Conservation (phyloP, 2,329 filamentous ascomycete genomes). For the Colletotrichum costaricense region DNA sequence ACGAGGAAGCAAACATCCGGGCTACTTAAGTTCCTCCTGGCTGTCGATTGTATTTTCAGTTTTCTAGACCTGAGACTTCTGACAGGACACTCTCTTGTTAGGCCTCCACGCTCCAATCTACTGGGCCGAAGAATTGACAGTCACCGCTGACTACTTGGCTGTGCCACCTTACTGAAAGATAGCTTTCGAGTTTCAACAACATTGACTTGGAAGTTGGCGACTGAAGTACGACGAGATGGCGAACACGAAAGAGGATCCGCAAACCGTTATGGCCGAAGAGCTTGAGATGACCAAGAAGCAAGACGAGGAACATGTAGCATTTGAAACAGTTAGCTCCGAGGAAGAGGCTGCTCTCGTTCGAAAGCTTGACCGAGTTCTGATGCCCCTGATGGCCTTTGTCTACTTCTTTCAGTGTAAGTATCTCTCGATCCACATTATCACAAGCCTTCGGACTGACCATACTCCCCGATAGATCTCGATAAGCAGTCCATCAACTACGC, state of each 20-base stretch:
- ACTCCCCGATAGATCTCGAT: conserved; percentile 28
- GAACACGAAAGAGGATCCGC: neutral
- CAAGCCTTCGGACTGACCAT: neutral
- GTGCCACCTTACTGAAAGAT: no score
- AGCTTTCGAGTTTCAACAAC: no score
- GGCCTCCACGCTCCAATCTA: no score
- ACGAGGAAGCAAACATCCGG: no score
- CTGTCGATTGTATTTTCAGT: no score
- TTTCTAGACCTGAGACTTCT: no score
- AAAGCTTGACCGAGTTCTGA: conserved; percentile 35
- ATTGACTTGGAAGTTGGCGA: no score
- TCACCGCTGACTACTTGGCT: no score
- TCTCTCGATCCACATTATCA: no score
- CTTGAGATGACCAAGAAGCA: conserved; percentile 14
- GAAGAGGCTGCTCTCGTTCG: conserved; percentile 21
- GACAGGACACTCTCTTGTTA: no score
- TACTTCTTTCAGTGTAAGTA: conserved; percentile 37
- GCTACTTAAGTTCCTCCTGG: no score
- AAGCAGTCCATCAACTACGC: conserved; percentile 32
- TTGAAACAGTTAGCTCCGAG: neutral
- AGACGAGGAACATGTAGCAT: conserved; percentile 1
- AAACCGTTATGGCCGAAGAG: neutral
- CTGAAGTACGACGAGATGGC: neutral
- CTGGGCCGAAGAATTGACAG: no score
- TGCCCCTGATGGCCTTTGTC: conserved; percentile 36